Conservation (phyloP, 495 filamentous ascomycete species). For the Trichoderma parareesei region DNA sequence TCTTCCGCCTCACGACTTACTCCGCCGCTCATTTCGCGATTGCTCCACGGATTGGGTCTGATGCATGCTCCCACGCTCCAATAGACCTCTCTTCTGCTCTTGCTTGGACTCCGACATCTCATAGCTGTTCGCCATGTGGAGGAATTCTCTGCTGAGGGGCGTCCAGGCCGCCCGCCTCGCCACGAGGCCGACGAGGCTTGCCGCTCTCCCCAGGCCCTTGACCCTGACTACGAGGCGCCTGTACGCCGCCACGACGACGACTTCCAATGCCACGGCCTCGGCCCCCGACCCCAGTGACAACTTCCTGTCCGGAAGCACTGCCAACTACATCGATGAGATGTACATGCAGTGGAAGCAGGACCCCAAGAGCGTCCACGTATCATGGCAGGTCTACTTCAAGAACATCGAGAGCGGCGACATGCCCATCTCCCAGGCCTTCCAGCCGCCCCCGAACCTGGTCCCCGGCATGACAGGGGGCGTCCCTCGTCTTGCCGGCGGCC, state of each 20-base stretch:
- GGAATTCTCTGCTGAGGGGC: conserved; percentile 5
- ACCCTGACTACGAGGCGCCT: conserved; percentile 1
- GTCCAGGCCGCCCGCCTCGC: conserved; percentile 8
- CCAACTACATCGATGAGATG: conserved; percentile 99
- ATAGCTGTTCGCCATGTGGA: conserved; percentile 7
- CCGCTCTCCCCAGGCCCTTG: conserved; percentile 3
- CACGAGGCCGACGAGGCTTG: conserved; percentile 2
- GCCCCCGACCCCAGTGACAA: conserved; percentile 77
- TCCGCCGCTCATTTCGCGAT: conserved; percentile 40
- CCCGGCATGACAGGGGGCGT: conserved; percentile 72
- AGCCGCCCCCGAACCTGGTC: conserved; percentile 84
- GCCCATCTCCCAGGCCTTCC: conserved; percentile 94
- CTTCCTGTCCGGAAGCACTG: conserved; percentile 88
- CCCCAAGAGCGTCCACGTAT: conserved; percentile 87
- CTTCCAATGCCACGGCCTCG: conserved; percentile 20
- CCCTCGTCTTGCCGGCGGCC: conserved; percentile 61
- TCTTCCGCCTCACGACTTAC: conserved; percentile 34
- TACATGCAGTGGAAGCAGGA: conserved; percentile 95
- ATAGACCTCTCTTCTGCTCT: conserved; percentile 13
- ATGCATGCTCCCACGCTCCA: conserved; percentile 16
- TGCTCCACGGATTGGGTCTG: not conserved
- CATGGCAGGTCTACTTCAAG: conserved; percentile 98
- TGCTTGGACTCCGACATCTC: conserved; percentile 8
- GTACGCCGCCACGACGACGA: not conserved
- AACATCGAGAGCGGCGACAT: conserved; percentile 98